Evolutionary conservation across 805 yeast species (phyloP).

Genomic region (Yarrowia osloensis): DNA sequence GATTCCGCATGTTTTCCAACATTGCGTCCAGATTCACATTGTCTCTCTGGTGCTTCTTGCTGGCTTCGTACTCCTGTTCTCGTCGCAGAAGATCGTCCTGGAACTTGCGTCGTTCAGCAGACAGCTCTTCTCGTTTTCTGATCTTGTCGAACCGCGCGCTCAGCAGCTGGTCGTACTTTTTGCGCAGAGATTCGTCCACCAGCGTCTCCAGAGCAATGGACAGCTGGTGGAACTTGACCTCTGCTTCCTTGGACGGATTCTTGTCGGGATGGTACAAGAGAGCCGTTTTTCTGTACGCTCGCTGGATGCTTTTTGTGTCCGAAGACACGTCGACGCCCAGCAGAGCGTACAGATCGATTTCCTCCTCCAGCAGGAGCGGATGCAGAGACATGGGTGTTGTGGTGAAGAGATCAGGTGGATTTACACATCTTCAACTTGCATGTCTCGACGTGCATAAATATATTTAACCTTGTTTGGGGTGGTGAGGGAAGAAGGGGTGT

Average conservation of each 20-base stretch:
- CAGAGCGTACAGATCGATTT: slow-evolving; percentile 35
- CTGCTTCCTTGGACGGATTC: slow-evolving; percentile 38
- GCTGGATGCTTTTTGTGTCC: slow-evolving; percentile 3
- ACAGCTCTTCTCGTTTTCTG: slow-evolving; percentile 29
- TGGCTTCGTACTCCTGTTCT: slow-evolving; percentile 34
- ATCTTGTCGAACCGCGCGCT: slow-evolving; percentile 32
- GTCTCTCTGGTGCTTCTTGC: not conserved
- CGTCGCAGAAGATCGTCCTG: slow-evolving; percentile 37
- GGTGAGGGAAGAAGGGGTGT: not conserved
- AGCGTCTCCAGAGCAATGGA: slow-evolving; percentile 38
- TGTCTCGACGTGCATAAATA: not conserved
- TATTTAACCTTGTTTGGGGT: not conserved
- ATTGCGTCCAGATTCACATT: not conserved
- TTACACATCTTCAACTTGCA: too few species aligned
- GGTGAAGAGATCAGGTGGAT: not conserved
- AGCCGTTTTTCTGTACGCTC: slow-evolving; percentile 32
- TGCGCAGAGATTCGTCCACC: slow-evolving; percentile 28
- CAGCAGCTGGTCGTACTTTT: slow-evolving; percentile 34
- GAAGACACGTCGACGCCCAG: slow-evolving; percentile 33
- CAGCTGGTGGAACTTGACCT: slow-evolving; percentile 37
- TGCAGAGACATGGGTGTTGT: slow-evolving; percentile 10
- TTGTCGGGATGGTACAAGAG: slow-evolving; percentile 39
- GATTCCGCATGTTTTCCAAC: slow-evolving; percentile 30
- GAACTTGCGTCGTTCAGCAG: slow-evolving; percentile 33
- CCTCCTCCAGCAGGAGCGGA: slow-evolving; percentile 32